Conservation (phyloP, 495 filamentous ascomycete species). For the Peziza echinospora region DNA sequence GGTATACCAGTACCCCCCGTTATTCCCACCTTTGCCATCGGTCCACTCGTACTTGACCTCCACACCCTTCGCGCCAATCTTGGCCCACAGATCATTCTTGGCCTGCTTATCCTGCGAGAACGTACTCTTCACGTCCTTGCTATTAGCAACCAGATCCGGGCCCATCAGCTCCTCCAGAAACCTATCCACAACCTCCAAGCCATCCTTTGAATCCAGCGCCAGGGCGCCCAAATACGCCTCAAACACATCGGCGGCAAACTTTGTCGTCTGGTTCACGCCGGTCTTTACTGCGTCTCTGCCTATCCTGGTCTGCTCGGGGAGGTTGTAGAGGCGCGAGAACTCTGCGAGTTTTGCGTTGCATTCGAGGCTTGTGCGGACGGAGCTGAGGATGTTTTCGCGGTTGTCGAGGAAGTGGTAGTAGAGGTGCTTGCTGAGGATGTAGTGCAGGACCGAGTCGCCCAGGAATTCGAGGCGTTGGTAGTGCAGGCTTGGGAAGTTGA, state of each 20-base stretch:
- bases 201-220: constrained; percentile 11
- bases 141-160: constrained; percentile 8
- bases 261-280: constrained; percentile 1
- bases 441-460: constrained; percentile 39
- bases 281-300: constrained; percentile 2
- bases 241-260: constrained; percentile 17
- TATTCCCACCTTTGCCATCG: constrained; percentile 15
- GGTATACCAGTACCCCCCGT: constrained; percentile 16
- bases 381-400: constrained; percentile 16
- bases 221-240: constrained; percentile 19
- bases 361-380: constrained; percentile 18
- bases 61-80: neutral
- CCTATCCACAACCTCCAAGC: constrained; percentile 4
- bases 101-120: neutral
- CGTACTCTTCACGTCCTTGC: too few species aligned
- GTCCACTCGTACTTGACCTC: constrained; percentile 15
- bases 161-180: constrained; percentile 15
- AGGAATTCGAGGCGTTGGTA: constrained; percentile 38
- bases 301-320: constrained; percentile 9
- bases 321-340: constrained; percentile 13
- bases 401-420: constrained; percentile 20
- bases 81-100: neutral
- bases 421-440: constrained; percentile 32
- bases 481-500: constrained; percentile 10
- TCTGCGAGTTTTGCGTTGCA: constrained; percentile 13